Base-by-base conservation (phyloP, 2,329 filamentous ascomycete species). In the Tolypocladium amazonense region DNA sequence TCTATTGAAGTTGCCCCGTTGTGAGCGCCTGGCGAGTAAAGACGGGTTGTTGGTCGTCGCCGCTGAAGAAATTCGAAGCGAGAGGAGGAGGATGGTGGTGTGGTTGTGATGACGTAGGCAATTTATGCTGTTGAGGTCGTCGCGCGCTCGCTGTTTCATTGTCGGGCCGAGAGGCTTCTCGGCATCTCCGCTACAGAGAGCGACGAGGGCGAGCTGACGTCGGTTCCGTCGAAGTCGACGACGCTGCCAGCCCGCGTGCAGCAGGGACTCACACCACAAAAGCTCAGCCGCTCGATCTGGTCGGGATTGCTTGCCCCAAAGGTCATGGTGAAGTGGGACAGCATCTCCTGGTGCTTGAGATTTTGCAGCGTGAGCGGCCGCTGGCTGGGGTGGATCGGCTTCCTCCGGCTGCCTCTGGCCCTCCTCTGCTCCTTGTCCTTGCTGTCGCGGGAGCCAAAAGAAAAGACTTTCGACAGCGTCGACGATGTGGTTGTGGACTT, bases 271-370 rank as follows among this genome's bases (percentile, higher is more conserved):
- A 80, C 68, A 57, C 72, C 74, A 20, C 67, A 60, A 60, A 72
- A 73, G 63, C 68, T 72, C 33, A 69, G 62, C 6, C 64, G 65
- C 59, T 73, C 69, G 25, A 75, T 63, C 63, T 74, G 73, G 39
- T 43, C 67, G 56, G 53, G 69, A 63, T 64, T 70, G 64, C 67
- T 70, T 38, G 74, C 69, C 45, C 79, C 79, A 63, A 81, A 81
- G 14, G 72, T 76, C 67, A 78, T 75, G 59, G 71, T 75, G 70
- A 78, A 81, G 59, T 74, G 68, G 60, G 72, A 72, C 43, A 81
- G 71, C 68, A 77, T 72, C 69, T 79, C 75, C 65, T 79, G 78
- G 65, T 80, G 75, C 59, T 72, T 70, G 23, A 79, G 70, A 67
- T 80, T 79, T 58, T 76, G 71, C 59, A 73, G 70, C 11, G 75